phyloP scores from a whole-genome alignment of 768 basidiomycete species.

The Trametes sanguinea region DNA sequence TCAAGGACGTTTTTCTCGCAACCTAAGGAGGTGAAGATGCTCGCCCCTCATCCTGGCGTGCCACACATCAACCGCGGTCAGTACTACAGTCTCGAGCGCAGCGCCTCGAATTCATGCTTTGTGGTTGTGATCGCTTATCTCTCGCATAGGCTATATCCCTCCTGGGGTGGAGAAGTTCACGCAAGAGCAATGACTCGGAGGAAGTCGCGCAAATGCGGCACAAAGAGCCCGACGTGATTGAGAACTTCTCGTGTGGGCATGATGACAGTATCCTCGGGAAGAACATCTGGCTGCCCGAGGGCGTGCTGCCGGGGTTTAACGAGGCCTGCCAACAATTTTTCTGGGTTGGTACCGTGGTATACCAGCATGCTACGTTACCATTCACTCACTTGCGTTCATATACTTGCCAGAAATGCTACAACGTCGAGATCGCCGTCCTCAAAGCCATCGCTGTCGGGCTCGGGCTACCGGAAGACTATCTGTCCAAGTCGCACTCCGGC shows the following conservation, averaged over 20 bases:
- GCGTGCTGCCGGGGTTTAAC: constrained; percentile 51
- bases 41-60: constrained; percentile 35
- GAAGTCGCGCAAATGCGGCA: constrained; percentile 32
- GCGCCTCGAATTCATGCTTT: too few species aligned
- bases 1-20: constrained; percentile 32
- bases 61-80: constrained; percentile 35
- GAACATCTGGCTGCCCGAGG: constrained; percentile 58
- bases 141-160: constrained; percentile 29
- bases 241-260: constrained; percentile 53
- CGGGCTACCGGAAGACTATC: constrained; percentile 44
- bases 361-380: too few species aligned
- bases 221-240: constrained; percentile 44
- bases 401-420: constrained; percentile 39
- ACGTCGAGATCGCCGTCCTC: constrained; percentile 45
- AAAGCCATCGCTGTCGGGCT: constrained; percentile 52
- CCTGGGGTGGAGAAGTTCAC: constrained; percentile 33
- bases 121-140: background rate
- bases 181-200: constrained; percentile 32
- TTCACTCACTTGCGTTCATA: too few species aligned
- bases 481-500: constrained; percentile 42
- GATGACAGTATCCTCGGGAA: constrained; percentile 46
- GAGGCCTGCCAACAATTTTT: constrained; percentile 53
- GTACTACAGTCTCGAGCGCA: background rate
- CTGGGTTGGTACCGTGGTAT: constrained; percentile 25
- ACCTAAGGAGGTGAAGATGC: constrained; percentile 32